Conservation (phyloP, 2,329 filamentous ascomycete genomes). For the Calonectria ilicicola region DNA sequence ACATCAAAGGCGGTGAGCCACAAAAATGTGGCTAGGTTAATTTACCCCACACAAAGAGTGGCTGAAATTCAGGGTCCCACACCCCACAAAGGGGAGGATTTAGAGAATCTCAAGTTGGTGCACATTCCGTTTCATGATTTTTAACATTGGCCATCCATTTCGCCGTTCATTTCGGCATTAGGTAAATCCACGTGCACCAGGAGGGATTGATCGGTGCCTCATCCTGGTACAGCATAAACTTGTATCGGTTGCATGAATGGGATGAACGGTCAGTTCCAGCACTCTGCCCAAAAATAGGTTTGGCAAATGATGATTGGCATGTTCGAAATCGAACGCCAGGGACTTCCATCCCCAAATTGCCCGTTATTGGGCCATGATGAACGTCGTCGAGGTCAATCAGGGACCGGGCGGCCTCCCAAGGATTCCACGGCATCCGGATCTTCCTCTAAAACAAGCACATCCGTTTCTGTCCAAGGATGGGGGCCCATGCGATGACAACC, state of each 20-base stretch:
- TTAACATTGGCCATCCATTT: constrained; percentile 2
- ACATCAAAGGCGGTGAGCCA: constrained; percentile 32
- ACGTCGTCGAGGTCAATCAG: not conserved
- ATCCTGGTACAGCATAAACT: constrained; percentile 1
- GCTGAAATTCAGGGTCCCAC: constrained; percentile 40
- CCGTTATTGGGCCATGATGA: constrained; percentile 12
- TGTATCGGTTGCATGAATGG: constrained; percentile 2
- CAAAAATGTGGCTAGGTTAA: constrained; percentile 30
- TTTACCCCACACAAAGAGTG: constrained; percentile 26
- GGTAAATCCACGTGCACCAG: not conserved
- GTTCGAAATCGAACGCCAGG: not conserved
- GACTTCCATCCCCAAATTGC: constrained; percentile 3
- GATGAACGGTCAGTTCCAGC: constrained; percentile 13
- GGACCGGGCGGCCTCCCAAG: constrained; percentile 17
- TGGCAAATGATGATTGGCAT: constrained; percentile 13
- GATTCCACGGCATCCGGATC: not conserved
- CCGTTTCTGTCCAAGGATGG: not conserved
- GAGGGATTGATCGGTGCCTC: not conserved
- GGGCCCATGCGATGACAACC: not conserved
- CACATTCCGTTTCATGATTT: constrained; percentile 20
- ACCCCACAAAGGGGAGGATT: constrained; percentile 39
- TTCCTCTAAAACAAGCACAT: not conserved
- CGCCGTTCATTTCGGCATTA: not conserved
- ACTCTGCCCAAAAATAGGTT: not conserved
- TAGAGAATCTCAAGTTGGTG: constrained; percentile 36